Conservation (phyloP, 1,139 yeast species). For the Blastobotrys capitulatus region DNA sequence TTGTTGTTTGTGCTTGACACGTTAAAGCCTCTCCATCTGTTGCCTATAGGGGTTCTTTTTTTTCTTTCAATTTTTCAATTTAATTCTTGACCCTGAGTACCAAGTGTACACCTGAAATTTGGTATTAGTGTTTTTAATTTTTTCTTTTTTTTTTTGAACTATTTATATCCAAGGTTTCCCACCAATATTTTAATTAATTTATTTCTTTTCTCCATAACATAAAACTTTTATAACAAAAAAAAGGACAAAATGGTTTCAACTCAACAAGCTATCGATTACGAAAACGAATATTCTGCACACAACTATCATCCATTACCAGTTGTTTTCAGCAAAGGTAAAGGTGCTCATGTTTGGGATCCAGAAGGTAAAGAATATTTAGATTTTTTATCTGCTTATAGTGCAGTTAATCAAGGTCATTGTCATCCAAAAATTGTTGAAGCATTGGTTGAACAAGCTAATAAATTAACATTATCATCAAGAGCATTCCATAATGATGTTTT, state of each 20-base stretch:
- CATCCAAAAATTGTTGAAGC: conserved; percentile 90
- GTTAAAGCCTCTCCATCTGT: conserved; percentile 17
- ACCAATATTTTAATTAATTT: background rate
- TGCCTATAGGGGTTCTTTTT: conserved; percentile 20
- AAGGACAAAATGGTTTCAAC: conserved; percentile 43
- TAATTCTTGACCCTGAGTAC: background rate
- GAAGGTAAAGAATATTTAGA: conserved; percentile 70
- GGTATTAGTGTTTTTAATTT: background rate
- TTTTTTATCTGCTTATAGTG: conserved; percentile 89
- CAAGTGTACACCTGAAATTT: no score
- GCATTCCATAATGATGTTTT: conserved; percentile 90
- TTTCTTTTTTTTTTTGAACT: background rate
- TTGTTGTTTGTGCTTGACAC: background rate
- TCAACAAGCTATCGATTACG: conserved; percentile 59
- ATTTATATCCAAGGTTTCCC: conserved; percentile 2
- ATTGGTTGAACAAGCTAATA: conserved; percentile 78
- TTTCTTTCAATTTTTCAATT: background rate
- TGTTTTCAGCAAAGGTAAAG: conserved; percentile 77
- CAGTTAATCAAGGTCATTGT: conserved; percentile 98
- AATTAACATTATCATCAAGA: conserved; percentile 79
- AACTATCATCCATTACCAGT: conserved; percentile 97
- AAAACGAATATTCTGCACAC: conserved; percentile 83
- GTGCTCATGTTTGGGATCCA: conserved; percentile 98
- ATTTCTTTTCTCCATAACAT: conserved; percentile 1
- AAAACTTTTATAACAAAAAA: background rate